Evolutionary conservation across 257 asterid species (phyloP).

Genomic region (Solanum virginianum): DNA sequence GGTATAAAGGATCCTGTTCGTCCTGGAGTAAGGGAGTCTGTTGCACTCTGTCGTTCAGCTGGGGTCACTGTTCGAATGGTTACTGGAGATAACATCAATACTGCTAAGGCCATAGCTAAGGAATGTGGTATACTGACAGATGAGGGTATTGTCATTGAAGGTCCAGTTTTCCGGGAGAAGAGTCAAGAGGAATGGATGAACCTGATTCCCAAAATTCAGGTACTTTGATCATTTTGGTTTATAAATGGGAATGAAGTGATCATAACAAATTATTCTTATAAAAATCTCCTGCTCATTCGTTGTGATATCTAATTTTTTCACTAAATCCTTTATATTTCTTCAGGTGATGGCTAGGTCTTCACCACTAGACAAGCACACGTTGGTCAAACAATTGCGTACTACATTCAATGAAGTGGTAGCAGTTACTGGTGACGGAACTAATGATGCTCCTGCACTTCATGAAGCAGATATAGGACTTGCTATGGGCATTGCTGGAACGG

Average conservation of each 20-base stretch:
- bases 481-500: conserved; percentile 98
- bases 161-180: conserved; percentile 78
- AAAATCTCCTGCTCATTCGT: neutral
- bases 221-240: neutral
- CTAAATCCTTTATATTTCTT: neutral
- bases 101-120: conserved; percentile 87
- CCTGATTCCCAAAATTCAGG: conserved; percentile 83
- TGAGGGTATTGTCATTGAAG: conserved; percentile 88
- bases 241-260: neutral
- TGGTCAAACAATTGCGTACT: conserved; percentile 79
- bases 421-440: conserved; percentile 96
- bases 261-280: neutral
- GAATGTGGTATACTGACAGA: conserved; percentile 96
- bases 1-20: conserved; percentile 95
- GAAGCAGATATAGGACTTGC: conserved; percentile 98
- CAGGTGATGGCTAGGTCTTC: conserved; percentile 98
- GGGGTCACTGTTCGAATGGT: conserved; percentile 92
- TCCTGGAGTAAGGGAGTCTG: conserved; percentile 85
- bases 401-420: conserved; percentile 90
- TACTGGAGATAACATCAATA: conserved; percentile 86
- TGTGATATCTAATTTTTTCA: neutral
- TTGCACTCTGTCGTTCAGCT: conserved; percentile 81
- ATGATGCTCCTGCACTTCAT: conserved; percentile 98
- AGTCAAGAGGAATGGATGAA: conserved; percentile 58
- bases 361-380: conserved; percentile 80